Conservation (phyloP, 1,284 basidiomycete genomes). For the Boletus semigastroideus region DNA sequence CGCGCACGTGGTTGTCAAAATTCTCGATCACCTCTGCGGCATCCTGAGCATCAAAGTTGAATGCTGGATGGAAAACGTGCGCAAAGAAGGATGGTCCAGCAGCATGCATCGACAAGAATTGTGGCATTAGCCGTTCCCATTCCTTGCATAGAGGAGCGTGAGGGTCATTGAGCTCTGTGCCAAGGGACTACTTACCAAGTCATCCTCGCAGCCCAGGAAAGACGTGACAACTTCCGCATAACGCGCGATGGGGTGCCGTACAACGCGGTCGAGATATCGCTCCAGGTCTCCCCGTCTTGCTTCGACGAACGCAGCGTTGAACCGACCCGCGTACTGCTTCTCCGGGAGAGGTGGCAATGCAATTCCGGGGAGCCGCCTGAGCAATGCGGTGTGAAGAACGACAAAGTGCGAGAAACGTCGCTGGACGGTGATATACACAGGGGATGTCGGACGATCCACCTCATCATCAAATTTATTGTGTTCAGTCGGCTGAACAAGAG, state of each 20-base stretch:
- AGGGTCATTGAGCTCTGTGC: constrained; percentile 7
- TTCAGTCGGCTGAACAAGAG: constrained; percentile 52
- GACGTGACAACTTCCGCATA: constrained; percentile 81
- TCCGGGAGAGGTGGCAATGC: constrained; percentile 80
- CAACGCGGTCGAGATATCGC: constrained; percentile 68
- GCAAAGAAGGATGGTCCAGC: constrained; percentile 75
- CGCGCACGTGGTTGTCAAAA: constrained; percentile 65
- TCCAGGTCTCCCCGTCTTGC: constrained; percentile 78
- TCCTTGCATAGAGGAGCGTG: constrained; percentile 45
- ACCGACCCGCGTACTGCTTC: constrained; percentile 79
- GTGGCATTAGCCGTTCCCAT: constrained; percentile 66
- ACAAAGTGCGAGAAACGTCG: constrained; percentile 86
- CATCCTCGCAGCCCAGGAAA: constrained; percentile 75
- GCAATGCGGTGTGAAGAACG: constrained; percentile 68
- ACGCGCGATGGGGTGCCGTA: constrained; percentile 76
- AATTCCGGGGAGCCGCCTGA: constrained; percentile 68
- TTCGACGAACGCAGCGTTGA: constrained; percentile 80
- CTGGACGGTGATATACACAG: constrained; percentile 66
- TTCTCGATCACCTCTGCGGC: constrained; percentile 53
- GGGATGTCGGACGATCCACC: constrained; percentile 32
- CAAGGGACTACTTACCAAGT: constrained; percentile 48
- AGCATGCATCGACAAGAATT: constrained; percentile 56
- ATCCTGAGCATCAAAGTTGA: constrained; percentile 77
- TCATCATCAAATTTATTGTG: constrained; percentile 23
- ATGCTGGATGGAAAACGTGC: constrained; percentile 79